Conservation (phyloP, 768 basidiomycete genomes). For the Coprinopsis strossmayeri region DNA sequence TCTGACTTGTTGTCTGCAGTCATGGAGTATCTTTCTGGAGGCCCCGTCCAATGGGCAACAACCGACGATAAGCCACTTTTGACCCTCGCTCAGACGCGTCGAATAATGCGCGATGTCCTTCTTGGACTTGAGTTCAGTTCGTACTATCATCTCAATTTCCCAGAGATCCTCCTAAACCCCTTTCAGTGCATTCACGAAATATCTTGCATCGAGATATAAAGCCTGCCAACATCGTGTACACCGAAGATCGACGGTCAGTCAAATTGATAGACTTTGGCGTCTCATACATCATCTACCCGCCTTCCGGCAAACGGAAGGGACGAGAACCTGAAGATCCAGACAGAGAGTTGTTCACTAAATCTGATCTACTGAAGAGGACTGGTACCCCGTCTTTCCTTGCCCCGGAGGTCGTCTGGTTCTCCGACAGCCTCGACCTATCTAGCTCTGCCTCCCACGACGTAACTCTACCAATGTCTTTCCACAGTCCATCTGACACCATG, state of each 20-base stretch:
- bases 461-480: conserved; percentile 13
- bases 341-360: conserved; percentile 26
- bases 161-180: background rate
- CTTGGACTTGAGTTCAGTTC: conserved; percentile 36
- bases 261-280: conserved; percentile 90
- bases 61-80: conserved; percentile 25
- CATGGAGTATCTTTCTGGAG: conserved; percentile 37
- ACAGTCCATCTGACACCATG: conserved; percentile 13
- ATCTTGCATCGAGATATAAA: conserved; percentile 91
- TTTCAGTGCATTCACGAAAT: conserved; percentile 31
- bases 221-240: conserved; percentile 80
- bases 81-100: conserved; percentile 28
- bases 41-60: conserved; percentile 33
- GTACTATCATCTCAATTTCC: conserved; percentile 9
- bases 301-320: conserved; percentile 9
- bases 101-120: conserved; percentile 36
- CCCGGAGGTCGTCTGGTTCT: conserved; percentile 38
- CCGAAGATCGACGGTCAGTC: conserved; percentile 43
- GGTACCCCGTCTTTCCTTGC: conserved; percentile 41
- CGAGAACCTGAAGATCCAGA: conserved; percentile 14
- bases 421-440: conserved; percentile 18
- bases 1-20: conserved; percentile 18
- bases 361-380: conserved; percentile 31
- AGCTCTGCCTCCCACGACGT: conserved; percentile 18
- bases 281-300: conserved; percentile 26